Evolutionary conservation across 495 filamentous ascomycete species (phyloP).

Genomic region (Endocarpon pusillum): DNA sequence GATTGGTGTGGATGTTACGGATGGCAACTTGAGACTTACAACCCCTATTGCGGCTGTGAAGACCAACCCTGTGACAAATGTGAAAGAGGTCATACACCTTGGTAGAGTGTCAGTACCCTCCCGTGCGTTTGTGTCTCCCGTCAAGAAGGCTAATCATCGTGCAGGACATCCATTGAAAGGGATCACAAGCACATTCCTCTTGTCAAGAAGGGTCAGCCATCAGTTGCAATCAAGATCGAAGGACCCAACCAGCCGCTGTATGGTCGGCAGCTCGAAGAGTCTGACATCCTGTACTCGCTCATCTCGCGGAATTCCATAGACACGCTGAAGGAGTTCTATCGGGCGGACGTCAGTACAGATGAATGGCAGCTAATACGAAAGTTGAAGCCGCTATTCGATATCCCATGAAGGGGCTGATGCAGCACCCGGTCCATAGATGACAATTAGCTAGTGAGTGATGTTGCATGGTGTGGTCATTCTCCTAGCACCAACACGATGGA

Average conservation of each 20-base stretch:
- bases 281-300: constrained; percentile 69
- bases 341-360: constrained; percentile 75
- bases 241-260: constrained; percentile 88
- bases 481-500: too few relatives aligned
- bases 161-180: constrained; percentile 79
- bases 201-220: constrained; percentile 91
- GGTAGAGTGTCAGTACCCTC: constrained; percentile 99
- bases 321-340: constrained; percentile 89
- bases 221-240: constrained; percentile 95
- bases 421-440: too few relatives aligned
- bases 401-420: constrained; percentile 33
- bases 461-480: too few relatives aligned
- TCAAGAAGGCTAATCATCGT: constrained; percentile 3
- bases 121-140: constrained; percentile 11
- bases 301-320: constrained; percentile 84
- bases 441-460: too few relatives aligned
- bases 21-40: constrained; percentile 67
- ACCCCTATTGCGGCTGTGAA: constrained; percentile 80
- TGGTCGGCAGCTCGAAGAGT: constrained; percentile 88
- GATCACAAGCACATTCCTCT: constrained; percentile 87
- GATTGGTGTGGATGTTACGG: constrained; percentile 84
- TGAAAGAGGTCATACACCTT: constrained; percentile 65
- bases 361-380: constrained; percentile 88
- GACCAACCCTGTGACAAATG: constrained; percentile 56
- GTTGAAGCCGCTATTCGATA: constrained; percentile 87